Evolutionary conservation across 1,284 basidiomycete species (phyloP), one percentile per base, ranked within the genome.

Genomic region (Fomitopsis palustris): DNA sequence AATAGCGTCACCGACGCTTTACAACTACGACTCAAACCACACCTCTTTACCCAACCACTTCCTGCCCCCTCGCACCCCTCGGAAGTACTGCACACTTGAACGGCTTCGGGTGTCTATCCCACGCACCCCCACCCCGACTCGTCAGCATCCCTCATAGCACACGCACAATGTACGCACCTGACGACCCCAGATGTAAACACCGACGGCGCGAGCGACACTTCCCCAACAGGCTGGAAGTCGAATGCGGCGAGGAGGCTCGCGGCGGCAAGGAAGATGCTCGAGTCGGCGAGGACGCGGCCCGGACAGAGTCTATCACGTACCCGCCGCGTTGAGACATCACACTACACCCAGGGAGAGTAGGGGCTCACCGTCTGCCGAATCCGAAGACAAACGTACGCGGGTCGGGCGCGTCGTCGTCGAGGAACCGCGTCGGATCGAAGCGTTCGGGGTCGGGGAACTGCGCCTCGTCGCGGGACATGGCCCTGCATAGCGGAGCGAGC

Each of bases 361-460:
- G 21, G 38, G n/a, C 17, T n/a, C 29, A 64, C 63, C 68, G 52
- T 45, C 69, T 59, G 23, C 69, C 69, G 52, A 70, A 70, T 1
- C 68, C 68, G 53, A 70, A 70, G 6, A 70, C 64, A 42, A 67
- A 31, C 37, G 63, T 59, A 17, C 62, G 54, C 1, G 68, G 65
- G 37, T 70, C 65, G 19, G 52, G 42, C n/a, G 35, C 35, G 12
- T 55, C 61, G 25, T 35, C 35, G 14, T 57, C 35, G 29, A 64
- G 37, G 45, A 57, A 69, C 29, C 68, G 63, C 56, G 69, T 67
- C 8, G 68, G 68, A 47, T 56, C 41, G 55, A 70, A 70, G 45
- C 33, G 58, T 17, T 62, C 57, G 19, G 68, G 67, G 19, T 65
- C 51, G 7, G 64, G 54, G 25, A 62, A 70, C 21, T 62, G 53